These are phyloP conservation scores for Sugiyamaella sp. DNA, from an alignment of 1,139 yeast genomes.

Conservation along the genomic window DNA sequence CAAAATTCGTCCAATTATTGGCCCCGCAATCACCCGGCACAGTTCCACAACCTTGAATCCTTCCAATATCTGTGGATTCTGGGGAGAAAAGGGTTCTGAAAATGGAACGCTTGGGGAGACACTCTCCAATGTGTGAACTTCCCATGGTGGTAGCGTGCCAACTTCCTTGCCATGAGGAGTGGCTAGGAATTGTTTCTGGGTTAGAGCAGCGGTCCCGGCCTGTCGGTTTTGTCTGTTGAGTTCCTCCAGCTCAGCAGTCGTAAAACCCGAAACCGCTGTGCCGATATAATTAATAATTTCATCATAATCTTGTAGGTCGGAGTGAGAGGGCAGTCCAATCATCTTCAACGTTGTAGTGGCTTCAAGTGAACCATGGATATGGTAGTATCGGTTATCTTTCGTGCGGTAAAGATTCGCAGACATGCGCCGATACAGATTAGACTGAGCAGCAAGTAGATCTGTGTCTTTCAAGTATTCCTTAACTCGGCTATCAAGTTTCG, in stretches of 20 bases:
- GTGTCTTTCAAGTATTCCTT: slow-evolving; percentile 37
- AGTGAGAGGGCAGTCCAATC: slow-evolving; percentile 43
- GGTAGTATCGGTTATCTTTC: slow-evolving; percentile 42
- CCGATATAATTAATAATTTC: slow-evolving; percentile 39
- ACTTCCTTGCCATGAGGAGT: slow-evolving; percentile 42
- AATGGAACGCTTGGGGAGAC: slow-evolving; percentile 38
- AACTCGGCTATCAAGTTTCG: slow-evolving; percentile 38
- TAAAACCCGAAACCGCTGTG: slow-evolving; percentile 45
- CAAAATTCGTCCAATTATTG: slow-evolving; percentile 41
- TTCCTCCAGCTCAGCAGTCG: slow-evolving; percentile 54
- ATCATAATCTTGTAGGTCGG: slow-evolving; percentile 37
- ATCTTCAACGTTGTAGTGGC: slow-evolving; percentile 42
- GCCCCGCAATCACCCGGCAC: slow-evolving; percentile 45
- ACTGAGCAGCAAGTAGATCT: slow-evolving; percentile 41
- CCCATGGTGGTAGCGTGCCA: slow-evolving; percentile 36
- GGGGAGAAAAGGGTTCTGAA: background rate
- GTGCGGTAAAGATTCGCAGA: slow-evolving; percentile 44
- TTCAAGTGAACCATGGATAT: slow-evolving; percentile 45
- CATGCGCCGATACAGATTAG: slow-evolving; percentile 42
- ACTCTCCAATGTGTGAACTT: slow-evolving; percentile 35
- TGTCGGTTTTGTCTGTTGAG: slow-evolving; percentile 55
- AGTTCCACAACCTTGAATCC: slow-evolving; percentile 44
- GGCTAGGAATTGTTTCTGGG: slow-evolving; percentile 38
- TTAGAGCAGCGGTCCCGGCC: slow-evolving; percentile 45
- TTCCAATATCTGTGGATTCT: slow-evolving; percentile 38